Conservation (phyloP, 495 filamentous ascomycete species). For the Margaritispora aquatica region DNA sequence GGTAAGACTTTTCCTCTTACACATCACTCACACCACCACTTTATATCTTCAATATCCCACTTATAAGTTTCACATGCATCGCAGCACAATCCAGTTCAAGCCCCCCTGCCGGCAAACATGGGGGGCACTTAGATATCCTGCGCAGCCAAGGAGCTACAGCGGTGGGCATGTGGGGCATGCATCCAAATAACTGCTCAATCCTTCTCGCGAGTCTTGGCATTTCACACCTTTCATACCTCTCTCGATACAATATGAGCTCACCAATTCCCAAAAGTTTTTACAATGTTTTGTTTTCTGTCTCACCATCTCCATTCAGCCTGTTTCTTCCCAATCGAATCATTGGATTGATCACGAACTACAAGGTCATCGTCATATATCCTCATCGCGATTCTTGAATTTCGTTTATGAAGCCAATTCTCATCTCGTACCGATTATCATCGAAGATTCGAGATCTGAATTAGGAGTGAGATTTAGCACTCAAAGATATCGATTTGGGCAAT, state of each 20-base stretch:
- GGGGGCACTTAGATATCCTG: no score
- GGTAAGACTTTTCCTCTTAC: not conserved
- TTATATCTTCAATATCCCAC: not conserved
- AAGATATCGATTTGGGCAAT: no score
- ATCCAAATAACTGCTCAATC: not conserved
- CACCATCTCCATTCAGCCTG: not conserved
- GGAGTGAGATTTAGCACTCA: no score
- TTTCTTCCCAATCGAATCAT: not conserved
- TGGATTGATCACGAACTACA: not conserved
- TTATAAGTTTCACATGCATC: not conserved
- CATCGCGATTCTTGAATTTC: no score
- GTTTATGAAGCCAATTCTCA: no score
- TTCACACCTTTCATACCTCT: no score
- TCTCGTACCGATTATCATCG: no score
- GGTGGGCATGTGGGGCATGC: not conserved
- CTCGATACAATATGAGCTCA: not conserved
- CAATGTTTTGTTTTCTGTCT: not conserved
- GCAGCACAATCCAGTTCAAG: no score
- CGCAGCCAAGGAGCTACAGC: not conserved
- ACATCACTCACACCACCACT: not conserved
- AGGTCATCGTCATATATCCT: no score
- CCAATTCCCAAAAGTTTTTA: not conserved
- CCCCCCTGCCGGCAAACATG: no score
- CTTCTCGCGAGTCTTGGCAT: not conserved
- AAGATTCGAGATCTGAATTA: no score